phyloP scores from a whole-genome alignment of 768 basidiomycete species.

The Auriscalpium vulgare region DNA sequence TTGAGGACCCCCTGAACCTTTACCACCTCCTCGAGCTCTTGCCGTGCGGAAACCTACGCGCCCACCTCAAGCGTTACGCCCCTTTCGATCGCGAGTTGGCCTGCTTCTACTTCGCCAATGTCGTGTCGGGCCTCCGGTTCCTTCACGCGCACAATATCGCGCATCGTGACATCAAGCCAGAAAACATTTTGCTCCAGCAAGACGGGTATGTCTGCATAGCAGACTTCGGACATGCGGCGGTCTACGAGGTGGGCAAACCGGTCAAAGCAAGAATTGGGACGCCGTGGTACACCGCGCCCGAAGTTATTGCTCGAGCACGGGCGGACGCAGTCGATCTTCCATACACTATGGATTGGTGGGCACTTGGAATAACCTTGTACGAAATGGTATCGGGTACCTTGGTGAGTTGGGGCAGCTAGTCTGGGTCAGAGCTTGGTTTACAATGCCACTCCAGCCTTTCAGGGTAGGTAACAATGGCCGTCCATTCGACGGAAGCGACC shows the following conservation, averaged over 20 bases:
- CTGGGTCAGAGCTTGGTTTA: too few species aligned
- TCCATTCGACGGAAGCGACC: background rate
- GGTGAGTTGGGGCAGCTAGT: conserved; percentile 16
- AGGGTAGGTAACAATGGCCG: background rate
- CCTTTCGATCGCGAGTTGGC: conserved; percentile 26
- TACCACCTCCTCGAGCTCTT: conserved; percentile 47
- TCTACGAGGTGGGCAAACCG: conserved; percentile 10
- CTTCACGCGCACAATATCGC: conserved; percentile 17
- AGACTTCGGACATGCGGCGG: conserved; percentile 39
- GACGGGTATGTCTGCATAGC: conserved; percentile 48
- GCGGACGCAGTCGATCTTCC: conserved; percentile 21
- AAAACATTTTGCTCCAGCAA: conserved; percentile 45
- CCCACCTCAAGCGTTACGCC: conserved; percentile 23
- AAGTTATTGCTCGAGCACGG: conserved; percentile 20
- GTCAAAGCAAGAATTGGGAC: conserved; percentile 37
- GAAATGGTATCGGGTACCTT: conserved; percentile 40
- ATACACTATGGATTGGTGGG: conserved; percentile 41
- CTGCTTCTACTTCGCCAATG: conserved; percentile 50
- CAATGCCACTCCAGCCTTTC: background rate
- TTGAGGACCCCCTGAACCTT: conserved; percentile 38
- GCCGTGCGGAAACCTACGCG: conserved; percentile 35
- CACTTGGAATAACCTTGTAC: conserved; percentile 40
- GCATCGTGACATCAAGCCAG: background rate
- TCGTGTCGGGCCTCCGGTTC: conserved; percentile 41
- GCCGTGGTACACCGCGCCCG: conserved; percentile 42